Evolutionary conservation across 805 yeast genomes (phyloP).

Genomic region (Cyberlindnera americana): DNA sequence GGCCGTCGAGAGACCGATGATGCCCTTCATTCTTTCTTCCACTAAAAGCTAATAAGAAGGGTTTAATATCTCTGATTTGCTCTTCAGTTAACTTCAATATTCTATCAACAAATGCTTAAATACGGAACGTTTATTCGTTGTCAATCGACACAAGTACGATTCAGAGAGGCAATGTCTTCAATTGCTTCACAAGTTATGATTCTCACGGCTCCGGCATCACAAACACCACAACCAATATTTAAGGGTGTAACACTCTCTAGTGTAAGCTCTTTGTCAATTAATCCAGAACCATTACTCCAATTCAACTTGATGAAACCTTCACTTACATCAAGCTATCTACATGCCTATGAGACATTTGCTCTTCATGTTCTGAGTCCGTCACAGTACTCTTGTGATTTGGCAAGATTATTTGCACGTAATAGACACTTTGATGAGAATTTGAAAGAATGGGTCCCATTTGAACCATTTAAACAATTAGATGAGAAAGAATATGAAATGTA

Average conservation of each 20-base stretch:
- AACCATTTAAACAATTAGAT: conserved; percentile 48
- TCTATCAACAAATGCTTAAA: no score
- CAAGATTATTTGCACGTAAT: conserved; percentile 62
- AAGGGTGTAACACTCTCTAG: conserved; percentile 87
- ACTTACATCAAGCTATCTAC: conserved; percentile 65
- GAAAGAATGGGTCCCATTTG: conserved; percentile 23
- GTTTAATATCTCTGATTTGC: background rate
- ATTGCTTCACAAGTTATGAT: conserved; percentile 55
- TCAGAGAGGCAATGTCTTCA: conserved; percentile 41
- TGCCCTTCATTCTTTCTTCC: no score
- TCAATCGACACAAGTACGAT: conserved; percentile 18
- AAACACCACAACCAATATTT: conserved; percentile 20
- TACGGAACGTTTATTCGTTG: conserved; percentile 2
- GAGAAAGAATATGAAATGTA: conserved; percentile 34
- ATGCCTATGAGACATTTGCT: conserved; percentile 57
- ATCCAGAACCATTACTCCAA: conserved; percentile 74
- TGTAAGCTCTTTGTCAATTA: conserved; percentile 74
- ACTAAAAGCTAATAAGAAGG: no score
- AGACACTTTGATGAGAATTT: conserved; percentile 33
- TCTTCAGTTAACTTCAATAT: background rate
- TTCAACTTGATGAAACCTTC: conserved; percentile 89
- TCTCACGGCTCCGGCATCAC: conserved; percentile 46
- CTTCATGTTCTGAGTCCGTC: conserved; percentile 73
- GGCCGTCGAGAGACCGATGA: no score
- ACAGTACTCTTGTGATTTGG: conserved; percentile 49